Evolutionary conservation across 208 protist genomes (phyloP), one percentile per base, ranked within the genome.

Genomic region (Leishmania guyanensis): DNA sequence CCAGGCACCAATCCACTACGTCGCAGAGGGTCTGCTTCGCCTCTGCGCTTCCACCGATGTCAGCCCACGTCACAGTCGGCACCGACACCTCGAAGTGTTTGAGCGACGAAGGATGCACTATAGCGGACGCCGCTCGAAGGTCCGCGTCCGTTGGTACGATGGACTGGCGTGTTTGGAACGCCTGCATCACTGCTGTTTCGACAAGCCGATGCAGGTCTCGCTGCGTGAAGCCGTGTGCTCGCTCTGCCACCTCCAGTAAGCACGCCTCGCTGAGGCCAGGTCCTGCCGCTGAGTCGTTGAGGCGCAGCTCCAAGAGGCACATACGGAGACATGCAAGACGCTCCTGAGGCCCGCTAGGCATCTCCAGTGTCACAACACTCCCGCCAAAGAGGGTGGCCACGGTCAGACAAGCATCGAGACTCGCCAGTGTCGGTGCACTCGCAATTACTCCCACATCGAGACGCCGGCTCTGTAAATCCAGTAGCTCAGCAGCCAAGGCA

Each of bases 31-130:
- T 87, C 75, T 93, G 86, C 80, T 99, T 99, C 29, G 94, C 96
- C 53, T 91, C 89, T 46, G 91, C 89, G 82, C 98, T 98, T 10
- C 98, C 98, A 68, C 98, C 98, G 77, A 99, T 99, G 84, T 99
- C 98, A 22, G 82, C 79, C 98, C 98, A 99, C 22, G 77, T 78
- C 17, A 99, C 94, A 14, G 87, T 86, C 9, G 96, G 97, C 36
- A 99, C 79, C n/a, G 94, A 91, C 29, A 98, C 86, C 50, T 96
- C 86, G 56, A 95, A 86, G 60, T 86, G 78, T 36, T 85, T 78
- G 51, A 96, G 86, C 20, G 93, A 94, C 17, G 82, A 90, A 17
- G 90, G 93, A 51, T 64, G 86, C n/a, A 93, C 84, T 33, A 68
- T 73, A 73, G 83, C 88, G 2, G 84, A 71, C 2, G 87, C 83